phyloP scores from a whole-genome alignment of 257 asterid species.

The Mitragyna speciosa region DNA sequence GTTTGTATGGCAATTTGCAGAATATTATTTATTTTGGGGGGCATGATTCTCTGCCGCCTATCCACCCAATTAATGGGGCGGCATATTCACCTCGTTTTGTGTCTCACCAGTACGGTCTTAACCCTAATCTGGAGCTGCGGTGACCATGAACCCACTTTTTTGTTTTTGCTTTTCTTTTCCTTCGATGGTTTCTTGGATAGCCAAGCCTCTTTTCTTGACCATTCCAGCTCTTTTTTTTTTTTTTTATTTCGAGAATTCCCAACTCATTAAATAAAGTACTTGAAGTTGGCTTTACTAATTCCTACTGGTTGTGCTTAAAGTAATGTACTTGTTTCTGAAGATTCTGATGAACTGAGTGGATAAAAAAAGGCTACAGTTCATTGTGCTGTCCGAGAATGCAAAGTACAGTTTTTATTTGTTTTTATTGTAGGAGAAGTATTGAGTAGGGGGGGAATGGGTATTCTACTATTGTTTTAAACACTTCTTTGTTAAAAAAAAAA shows the following conservation, averaged over 20 bases:
- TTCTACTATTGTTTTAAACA: background rate
- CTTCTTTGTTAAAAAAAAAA: background rate
- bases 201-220: background rate
- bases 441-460: constrained; percentile 2
- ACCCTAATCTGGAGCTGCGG: background rate
- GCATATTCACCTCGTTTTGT: constrained; percentile 25
- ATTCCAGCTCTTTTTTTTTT: constrained; percentile 16
- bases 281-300: constrained; percentile 17
- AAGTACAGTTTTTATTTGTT: constrained; percentile 37
- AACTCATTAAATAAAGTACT: constrained; percentile 15
- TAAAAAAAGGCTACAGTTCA: constrained; percentile 32
- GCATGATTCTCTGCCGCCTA: constrained; percentile 36
- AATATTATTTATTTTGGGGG: background rate
- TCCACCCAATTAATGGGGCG: constrained; percentile 7
- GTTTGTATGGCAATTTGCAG: background rate
- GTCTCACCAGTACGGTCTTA: constrained; percentile 8
- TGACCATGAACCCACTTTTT: background rate
- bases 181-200: background rate
- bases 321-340: constrained; percentile 17
- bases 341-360: constrained; percentile 14
- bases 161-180: no score
- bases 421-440: background rate
- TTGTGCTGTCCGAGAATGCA: constrained; percentile 35
- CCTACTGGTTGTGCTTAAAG: constrained; percentile 21
- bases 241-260: no score